These are phyloP conservation scores for Acrocalymma vagum DNA, from an alignment of 2,329 filamentous ascomycete species.

Conservation along the genomic window DNA sequence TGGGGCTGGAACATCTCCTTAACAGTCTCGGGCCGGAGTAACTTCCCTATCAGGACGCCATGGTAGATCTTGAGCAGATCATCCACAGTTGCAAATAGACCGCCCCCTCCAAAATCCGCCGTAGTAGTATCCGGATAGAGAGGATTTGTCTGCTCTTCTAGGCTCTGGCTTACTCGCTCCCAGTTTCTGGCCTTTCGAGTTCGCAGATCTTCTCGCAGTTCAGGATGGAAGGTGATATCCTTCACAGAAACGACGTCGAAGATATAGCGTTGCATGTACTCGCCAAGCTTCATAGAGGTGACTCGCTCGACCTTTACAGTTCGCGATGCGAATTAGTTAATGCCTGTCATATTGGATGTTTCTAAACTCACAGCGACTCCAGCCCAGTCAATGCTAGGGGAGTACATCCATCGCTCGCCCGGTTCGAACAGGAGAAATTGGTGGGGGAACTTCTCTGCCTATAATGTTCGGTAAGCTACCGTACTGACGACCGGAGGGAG, in stretches of 20 bases:
- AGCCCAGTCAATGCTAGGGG: no score
- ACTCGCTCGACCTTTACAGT: no score
- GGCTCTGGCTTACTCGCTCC: not conserved
- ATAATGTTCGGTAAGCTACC: no score
- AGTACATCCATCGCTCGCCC: no score
- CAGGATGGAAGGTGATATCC: conserved; percentile 22
- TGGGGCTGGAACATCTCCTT: conserved; percentile 1
- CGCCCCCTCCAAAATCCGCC: conserved; percentile 3
- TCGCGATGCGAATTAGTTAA: no score
- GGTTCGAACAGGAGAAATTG: no score
- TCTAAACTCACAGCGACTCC: no score
- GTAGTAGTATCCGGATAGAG: not conserved
- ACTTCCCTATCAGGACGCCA: not conserved
- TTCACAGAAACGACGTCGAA: conserved; percentile 31
- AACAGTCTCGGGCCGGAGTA: conserved; percentile 1
- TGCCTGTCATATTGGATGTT: no score
- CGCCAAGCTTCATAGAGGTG: no score
- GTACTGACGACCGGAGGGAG: no score
- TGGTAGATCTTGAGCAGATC: conserved; percentile 3
- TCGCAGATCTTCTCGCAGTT: conserved; percentile 1
- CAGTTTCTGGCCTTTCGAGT: conserved; percentile 1
- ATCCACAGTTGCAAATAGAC: not conserved
- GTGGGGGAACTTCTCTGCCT: no score
- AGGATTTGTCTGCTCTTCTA: not conserved
- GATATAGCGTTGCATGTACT: conserved; percentile 35